phyloP scores from a whole-genome alignment of 1,284 basidiomycete genomes.

The Leccinum pachyderme region DNA sequence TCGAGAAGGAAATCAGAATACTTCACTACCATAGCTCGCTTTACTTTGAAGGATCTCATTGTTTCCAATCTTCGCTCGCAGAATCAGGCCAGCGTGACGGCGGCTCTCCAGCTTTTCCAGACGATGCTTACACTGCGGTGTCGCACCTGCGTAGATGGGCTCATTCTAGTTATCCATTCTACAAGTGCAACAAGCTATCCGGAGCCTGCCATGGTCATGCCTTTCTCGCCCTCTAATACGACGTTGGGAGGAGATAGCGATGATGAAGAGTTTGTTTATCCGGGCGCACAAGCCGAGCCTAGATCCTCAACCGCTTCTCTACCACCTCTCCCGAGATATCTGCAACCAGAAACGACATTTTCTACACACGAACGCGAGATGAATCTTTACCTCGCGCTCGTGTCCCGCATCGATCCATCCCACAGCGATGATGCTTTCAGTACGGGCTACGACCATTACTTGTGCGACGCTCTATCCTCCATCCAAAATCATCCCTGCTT shows the following conservation, averaged over 20 bases:
- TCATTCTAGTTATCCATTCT: constrained; percentile 70
- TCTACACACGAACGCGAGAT: constrained; percentile 81
- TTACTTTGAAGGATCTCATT: constrained; percentile 87
- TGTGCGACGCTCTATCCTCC: constrained; percentile 72
- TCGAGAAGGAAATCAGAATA: constrained; percentile 71
- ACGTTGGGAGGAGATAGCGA: constrained; percentile 47
- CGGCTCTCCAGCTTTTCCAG: constrained; percentile 78
- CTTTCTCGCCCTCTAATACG: constrained; percentile 15
- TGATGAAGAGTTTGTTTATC: constrained; percentile 68
- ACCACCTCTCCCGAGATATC: constrained; percentile 40
- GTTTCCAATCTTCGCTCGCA: constrained; percentile 73
- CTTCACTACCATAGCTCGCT: constrained; percentile 82
- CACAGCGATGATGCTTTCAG: constrained; percentile 75
- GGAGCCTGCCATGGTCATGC: constrained; percentile 45
- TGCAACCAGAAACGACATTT: constrained; percentile 67
- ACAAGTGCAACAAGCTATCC: constrained; percentile 74
- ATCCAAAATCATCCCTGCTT: constrained; percentile 67
- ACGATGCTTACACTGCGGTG: constrained; percentile 75
- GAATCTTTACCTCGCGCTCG: constrained; percentile 76
- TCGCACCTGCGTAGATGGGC: constrained; percentile 57
- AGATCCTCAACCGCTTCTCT: constrained; percentile 11
- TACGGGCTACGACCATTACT: constrained; percentile 83
- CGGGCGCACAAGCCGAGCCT: constrained; percentile 42
- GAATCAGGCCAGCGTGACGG: constrained; percentile 61
- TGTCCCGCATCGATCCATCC: constrained; percentile 77